These are phyloP conservation scores for Aristolochia fimbriata DNA, from an alignment of 164 flowering plant species.

Conservation along the genomic window DNA sequence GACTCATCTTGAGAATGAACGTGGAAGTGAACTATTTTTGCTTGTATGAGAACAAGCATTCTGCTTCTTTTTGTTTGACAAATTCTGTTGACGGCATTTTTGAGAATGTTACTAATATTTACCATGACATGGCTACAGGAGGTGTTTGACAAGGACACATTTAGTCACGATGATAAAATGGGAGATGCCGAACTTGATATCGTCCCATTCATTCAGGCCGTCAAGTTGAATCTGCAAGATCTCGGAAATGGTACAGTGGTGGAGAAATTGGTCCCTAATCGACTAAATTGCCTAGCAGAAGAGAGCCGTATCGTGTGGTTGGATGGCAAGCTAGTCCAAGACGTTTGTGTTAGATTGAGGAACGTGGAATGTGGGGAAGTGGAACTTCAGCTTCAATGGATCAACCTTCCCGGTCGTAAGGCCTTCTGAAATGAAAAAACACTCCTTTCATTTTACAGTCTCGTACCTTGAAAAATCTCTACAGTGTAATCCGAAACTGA, in stretches of 20 bases:
- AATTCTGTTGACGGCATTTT: not conserved
- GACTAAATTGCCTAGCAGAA: constrained; percentile 53
- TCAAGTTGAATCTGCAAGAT: constrained; percentile 26
- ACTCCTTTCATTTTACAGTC: too few relatives aligned
- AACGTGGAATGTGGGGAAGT: constrained; percentile 77
- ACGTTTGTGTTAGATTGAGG: constrained; percentile 41
- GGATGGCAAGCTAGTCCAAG: constrained; percentile 49
- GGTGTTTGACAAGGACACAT: constrained; percentile 59
- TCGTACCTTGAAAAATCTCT: too few relatives aligned
- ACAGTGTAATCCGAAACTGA: too few relatives aligned
- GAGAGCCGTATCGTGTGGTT: constrained; percentile 45
- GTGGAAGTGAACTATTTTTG: too few relatives aligned
- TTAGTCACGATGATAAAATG: constrained; percentile 64
- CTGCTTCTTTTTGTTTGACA: not conserved
- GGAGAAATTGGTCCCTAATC: constrained; percentile 29
- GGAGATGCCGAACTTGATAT: constrained; percentile 76
- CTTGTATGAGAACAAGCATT: too few relatives aligned
- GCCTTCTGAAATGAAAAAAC: not conserved
- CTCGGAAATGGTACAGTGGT: constrained; percentile 45
- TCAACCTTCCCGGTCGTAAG: constrained; percentile 14
- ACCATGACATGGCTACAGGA: constrained; percentile 24
- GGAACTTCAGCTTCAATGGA: constrained; percentile 62
- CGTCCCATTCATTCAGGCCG: constrained; percentile 33
- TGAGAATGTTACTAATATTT: not conserved
- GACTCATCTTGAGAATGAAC: too few relatives aligned